Evolutionary conservation across 192 early-diverging fungal species (phyloP), one percentile per base, ranked within the genome.

Genomic region (Martensiomyces pterosporus): DNA sequence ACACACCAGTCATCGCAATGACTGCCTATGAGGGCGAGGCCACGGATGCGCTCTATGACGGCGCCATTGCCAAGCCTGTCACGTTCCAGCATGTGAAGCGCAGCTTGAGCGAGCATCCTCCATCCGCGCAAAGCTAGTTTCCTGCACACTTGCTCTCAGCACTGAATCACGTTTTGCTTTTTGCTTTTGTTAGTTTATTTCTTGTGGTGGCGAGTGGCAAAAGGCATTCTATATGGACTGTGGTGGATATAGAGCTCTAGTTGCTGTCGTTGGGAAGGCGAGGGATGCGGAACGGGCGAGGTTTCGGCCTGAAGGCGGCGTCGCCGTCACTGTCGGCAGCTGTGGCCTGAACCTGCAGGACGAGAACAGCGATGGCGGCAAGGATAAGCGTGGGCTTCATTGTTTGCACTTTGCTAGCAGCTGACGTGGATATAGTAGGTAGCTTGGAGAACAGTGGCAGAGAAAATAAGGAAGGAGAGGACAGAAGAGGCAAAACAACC

Each of bases 1-100:
- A 70, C 4, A 95, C 92, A 1, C 89, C 92, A 6, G 86, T 97
- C 22, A 73, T 97, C 49, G 84, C 80, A 0, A 77, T 87, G 21
- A 87, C 89, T 2, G 87, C 90, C 0, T 92, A 90, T 51, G 88
- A 90, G 41, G 67, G 51, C 26, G 67, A 71, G 43, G 56, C 60
- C 55, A 65, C 52, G 0, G 43, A 42, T 9, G 4, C 34, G n/a
- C 56, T 71, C 9, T 71, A 71, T 33, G 67, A 71, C 40, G 46
- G 32, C 3, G 23, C 49, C 3, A 52, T 71, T 32, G 56, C 62
- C 43, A 71, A 71, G 44, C 67, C 67, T 6, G 37, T 61, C 10
- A 58, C 67, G 15, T 17, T 51, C 33, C 32, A 22, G 3, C 35
- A 43, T 17, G 55, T 70, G 12, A 54, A 51, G 45, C 43, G 35